Percentiles rank a stretch among this genome's conserved stretches.
Evolutionary conservation across 768 basidiomycete species (phyloP).

Genomic region (Lactifluus echinatus): DNA sequence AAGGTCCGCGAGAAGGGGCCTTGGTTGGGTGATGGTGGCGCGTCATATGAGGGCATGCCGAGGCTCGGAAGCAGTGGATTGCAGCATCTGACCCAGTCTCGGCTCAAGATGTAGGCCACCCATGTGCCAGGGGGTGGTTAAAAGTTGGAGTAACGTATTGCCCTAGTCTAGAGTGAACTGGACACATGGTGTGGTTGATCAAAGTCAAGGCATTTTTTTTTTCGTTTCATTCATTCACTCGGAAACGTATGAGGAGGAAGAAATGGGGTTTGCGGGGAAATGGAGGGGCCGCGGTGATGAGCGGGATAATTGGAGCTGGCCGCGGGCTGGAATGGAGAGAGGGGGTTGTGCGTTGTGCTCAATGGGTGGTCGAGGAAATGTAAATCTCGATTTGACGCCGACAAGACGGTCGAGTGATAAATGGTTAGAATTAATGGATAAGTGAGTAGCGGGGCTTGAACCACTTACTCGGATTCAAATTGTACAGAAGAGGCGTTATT

Average conservation of each 20-base stretch:
- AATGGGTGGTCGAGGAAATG: not conserved
- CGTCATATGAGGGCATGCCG: slow-evolving; percentile 16
- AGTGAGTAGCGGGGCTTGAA: slow-evolving; percentile 13
- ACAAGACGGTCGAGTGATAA: not conserved
- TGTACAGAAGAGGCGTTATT: slow-evolving; percentile 15
- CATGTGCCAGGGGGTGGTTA: slow-evolving; percentile 15
- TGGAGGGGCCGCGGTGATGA: slow-evolving; percentile 6
- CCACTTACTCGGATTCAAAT: slow-evolving; percentile 17
- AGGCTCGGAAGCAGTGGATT: slow-evolving; percentile 8
- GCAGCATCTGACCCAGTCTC: slow-evolving; percentile 16
- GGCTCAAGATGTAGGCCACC: not conserved
- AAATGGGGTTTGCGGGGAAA: not conserved
- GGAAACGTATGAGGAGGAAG: not conserved
- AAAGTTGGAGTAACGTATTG: not conserved
- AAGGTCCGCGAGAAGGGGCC: slow-evolving; percentile 9
- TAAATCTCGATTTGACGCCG: slow-evolving; percentile 8
- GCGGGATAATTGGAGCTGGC: not conserved
- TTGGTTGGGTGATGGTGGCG: slow-evolving; percentile 12
- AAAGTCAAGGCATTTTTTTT: not conserved
- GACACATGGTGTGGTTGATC: slow-evolving; percentile 5
- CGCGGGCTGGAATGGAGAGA: not conserved
- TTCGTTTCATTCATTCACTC: too few species aligned
- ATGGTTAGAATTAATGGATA: slow-evolving; percentile 8
- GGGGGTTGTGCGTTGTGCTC: too few species aligned
- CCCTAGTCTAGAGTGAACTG: not conserved